These are phyloP conservation scores for Calonectria honghensis DNA, from an alignment of 2,329 filamentous ascomycete species.

Conservation along the genomic window DNA sequence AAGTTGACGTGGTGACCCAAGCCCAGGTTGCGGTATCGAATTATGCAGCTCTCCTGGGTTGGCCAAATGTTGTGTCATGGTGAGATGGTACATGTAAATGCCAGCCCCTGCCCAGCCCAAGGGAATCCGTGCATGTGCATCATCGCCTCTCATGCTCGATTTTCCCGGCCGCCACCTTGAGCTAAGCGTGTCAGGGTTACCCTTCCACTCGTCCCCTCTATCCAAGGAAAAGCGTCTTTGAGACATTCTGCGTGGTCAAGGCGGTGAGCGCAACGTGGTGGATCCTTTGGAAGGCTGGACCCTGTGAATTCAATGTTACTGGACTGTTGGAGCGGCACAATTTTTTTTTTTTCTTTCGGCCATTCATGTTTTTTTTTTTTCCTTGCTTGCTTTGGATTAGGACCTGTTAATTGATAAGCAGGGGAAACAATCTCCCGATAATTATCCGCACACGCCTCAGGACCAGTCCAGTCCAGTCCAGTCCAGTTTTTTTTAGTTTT, in stretches of 20 bases:
- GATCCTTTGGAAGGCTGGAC: slow-evolving; percentile 43
- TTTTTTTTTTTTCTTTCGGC: slow-evolving; percentile 33
- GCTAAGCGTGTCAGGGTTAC: slow-evolving; percentile 29
- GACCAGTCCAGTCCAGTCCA: slow-evolving; percentile 12
- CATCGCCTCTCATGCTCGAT: slow-evolving; percentile 33
- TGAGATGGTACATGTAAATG: slow-evolving; percentile 1
- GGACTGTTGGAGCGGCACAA: slow-evolving; percentile 33
- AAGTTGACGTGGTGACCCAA: background rate
- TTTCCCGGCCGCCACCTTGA: slow-evolving; percentile 32
- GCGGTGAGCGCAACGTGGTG: slow-evolving; percentile 34
- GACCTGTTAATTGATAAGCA: slow-evolving; percentile 17
- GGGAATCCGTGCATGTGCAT: slow-evolving; percentile 34
- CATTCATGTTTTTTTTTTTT: slow-evolving; percentile 35
- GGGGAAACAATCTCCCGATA: slow-evolving; percentile 2
- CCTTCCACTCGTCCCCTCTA: slow-evolving; percentile 15
- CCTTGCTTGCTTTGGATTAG: slow-evolving; percentile 29
- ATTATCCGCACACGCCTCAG: slow-evolving; percentile 21
- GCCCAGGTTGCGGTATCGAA: slow-evolving; percentile 6
- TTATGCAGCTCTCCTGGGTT: slow-evolving; percentile 13
- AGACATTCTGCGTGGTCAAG: slow-evolving; percentile 26
- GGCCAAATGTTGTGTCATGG: slow-evolving; percentile 14
- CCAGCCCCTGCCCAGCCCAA: slow-evolving; percentile 21
- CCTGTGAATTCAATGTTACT: slow-evolving; percentile 53
- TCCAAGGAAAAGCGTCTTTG: background rate
- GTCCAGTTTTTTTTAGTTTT: background rate